Percentiles rank a stretch among this genome's conserved stretches.
Evolutionary conservation across 805 yeast genomes (phyloP).

Genomic region (Schwanniomyces polymorphus): DNA sequence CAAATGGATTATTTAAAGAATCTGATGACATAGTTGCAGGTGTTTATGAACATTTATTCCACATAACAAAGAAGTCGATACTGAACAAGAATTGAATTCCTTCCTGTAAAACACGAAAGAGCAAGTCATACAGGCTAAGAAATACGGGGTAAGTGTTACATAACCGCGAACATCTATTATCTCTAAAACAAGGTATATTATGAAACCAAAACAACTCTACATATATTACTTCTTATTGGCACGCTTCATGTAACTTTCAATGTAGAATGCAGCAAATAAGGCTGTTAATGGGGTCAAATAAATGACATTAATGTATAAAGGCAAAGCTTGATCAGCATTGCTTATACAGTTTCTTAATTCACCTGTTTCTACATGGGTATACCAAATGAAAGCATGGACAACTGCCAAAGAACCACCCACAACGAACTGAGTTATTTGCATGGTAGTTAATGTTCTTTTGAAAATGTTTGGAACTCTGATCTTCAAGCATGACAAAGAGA

Average conservation of each 20-base stretch:
- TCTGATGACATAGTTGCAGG: neutral
- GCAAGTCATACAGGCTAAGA: neutral
- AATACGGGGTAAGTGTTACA: conserved; percentile 1
- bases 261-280: conserved; percentile 63
- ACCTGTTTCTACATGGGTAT: conserved; percentile 48
- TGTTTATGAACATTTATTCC: neutral
- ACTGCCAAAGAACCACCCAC: conserved; percentile 70
- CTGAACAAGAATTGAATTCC: neutral
- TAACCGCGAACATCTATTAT: neutral
- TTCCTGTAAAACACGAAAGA: neutral
- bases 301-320: conserved; percentile 59
- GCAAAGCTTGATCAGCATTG: conserved; percentile 61
- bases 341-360: conserved; percentile 47
- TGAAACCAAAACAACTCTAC: neutral
- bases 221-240: conserved; percentile 1
- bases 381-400: conserved; percentile 60
- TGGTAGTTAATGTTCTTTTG: conserved; percentile 60
- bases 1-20: conserved; percentile 4
- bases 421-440: conserved; percentile 70
- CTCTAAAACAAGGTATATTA: neutral
- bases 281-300: conserved; percentile 69
- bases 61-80: neutral
- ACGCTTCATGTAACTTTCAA: conserved; percentile 52
- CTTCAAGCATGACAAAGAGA: conserved; percentile 58
- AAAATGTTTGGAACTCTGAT: conserved; percentile 55